Evolutionary conservation across 768 basidiomycete genomes (phyloP), one percentile per base, ranked within the genome.

Genomic region (Lactarius tabidus): DNA sequence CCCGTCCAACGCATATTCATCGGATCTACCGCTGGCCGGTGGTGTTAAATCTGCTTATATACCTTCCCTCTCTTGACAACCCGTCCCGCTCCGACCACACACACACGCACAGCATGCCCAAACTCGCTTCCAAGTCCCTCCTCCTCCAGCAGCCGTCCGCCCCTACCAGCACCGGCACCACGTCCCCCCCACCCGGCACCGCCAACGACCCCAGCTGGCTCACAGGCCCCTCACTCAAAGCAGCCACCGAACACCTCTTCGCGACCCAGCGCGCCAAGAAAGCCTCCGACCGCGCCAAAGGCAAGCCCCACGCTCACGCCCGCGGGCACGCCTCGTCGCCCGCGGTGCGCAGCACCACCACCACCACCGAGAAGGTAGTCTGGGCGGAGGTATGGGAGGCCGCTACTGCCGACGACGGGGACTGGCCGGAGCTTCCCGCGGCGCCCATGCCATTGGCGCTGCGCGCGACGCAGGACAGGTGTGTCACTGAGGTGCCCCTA

Each of bases 401-500:
- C 17, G n/a, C 39, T 14, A 55, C 15, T 51, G 12, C 41, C 15
- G 64, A 64, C 1, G 62, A 67, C n/a, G 28, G 41, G 3, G 65
- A 66, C 15, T 67, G 63, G 66, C 66, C 66, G 12, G 62, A 67
- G 35, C 58, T 65, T 6, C 58, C 65, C 29, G 1, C 41, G 3
- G 1, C 41, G 3, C 33, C 8, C 33, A 33, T 39, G 28, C 59
- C 23, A n/a, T n/a, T n/a, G 18, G 31, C 60, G 12, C 29, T 66
- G 10, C 65, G 65, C 18, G 48, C 65, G 6, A 66, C 65, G 20
- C 65, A 66, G 38, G 57, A 43, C 31, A 53, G 48, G 48, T 51
- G 66, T 28, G n/a, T n/a, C n/a, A n/a, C n/a, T n/a, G 72, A 74
- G 68, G 72, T 74, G 23, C 65, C 62, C 23, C 68, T 75, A 26